phyloP scores from a whole-genome alignment of 2,329 filamentous ascomycete genomes.

The Ophidiomyces ophidiicola region DNA sequence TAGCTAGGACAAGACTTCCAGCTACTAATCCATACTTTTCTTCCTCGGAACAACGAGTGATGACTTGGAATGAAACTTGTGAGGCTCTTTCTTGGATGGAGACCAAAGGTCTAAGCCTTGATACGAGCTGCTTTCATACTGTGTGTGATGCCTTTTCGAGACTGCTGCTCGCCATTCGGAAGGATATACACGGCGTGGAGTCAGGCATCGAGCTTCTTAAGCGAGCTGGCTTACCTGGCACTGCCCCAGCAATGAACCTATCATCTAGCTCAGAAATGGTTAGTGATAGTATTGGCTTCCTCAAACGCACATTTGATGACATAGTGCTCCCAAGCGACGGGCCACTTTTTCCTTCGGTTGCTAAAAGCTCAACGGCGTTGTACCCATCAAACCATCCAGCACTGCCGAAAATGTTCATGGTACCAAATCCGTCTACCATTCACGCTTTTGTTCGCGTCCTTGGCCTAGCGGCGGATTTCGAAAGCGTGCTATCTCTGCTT shows the following conservation, averaged over 20 bases:
- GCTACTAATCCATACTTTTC: conserved; percentile 1
- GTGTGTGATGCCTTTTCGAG: conserved; percentile 8
- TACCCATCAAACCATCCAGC: not conserved
- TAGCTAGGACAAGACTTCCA: conserved; percentile 17
- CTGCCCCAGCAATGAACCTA: not conserved
- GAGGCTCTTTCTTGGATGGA: conserved; percentile 27
- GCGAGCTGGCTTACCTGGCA: not conserved
- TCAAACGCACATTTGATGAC: conserved; percentile 28
- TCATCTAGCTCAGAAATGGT: conserved; percentile 23
- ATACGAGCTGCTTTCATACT: conserved; percentile 8
- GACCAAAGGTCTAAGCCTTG: conserved; percentile 10
- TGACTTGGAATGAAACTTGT: conserved; percentile 30
- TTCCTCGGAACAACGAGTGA: conserved; percentile 22
- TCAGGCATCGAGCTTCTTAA: conserved; percentile 5
- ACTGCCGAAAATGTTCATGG: conserved; percentile 25
- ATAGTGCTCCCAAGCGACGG: conserved; percentile 23
- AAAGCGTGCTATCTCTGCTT: conserved; percentile 30
- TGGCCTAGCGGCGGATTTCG: conserved; percentile 30
- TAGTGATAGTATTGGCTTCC: conserved; percentile 21
- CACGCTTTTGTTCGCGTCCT: conserved; percentile 34
- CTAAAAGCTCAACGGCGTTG: not conserved
- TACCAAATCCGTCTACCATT: conserved; percentile 29
- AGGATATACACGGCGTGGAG: conserved; percentile 11
- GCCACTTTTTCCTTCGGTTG: conserved; percentile 5
- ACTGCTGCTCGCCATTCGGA: conserved; percentile 4